Percentiles rank a stretch among this genome's conserved stretches.
Evolutionary conservation across 1,139 yeast genomes (phyloP).

Genomic region (Komagataea norvegica): DNA sequence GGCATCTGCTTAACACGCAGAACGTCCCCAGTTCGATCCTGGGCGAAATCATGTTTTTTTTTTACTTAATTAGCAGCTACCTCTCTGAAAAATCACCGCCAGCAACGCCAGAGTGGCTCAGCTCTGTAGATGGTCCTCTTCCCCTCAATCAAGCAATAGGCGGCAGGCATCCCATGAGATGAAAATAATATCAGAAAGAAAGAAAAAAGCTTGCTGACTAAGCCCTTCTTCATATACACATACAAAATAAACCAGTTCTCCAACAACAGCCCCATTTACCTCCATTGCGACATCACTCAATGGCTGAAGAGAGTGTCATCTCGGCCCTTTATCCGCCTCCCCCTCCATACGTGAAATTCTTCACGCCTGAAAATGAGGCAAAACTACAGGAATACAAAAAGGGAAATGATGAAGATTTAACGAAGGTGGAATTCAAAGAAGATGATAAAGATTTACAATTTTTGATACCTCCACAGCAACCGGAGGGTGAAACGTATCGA

Average conservation of each 20-base stretch:
- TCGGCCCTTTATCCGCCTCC: constrained; percentile 84
- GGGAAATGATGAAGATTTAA: constrained; percentile 9
- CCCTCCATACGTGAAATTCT: constrained; percentile 67
- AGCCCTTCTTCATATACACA: too few species aligned
- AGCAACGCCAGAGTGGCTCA: too few species aligned
- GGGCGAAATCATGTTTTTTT: constrained; percentile 76
- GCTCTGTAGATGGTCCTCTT: too few species aligned
- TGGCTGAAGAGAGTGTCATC: constrained; percentile 30
- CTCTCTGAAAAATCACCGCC: too few species aligned
- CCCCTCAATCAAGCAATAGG: too few species aligned
- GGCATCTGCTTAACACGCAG: constrained; percentile 99
- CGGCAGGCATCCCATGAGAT: too few species aligned
- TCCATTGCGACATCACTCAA: constrained; percentile 3
- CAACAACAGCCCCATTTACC: too few species aligned
- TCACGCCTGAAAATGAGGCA: constrained; percentile 54
- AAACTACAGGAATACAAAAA: constrained; percentile 24
- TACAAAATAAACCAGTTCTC: too few species aligned
- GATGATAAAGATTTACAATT: constrained; percentile 38
- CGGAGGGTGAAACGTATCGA: constrained; percentile 56
- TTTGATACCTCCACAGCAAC: constrained; percentile 63
- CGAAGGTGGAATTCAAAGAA: constrained; percentile 15
- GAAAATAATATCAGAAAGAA: too few species aligned
- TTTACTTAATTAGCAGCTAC: too few species aligned
- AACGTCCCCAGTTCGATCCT: constrained; percentile 99
- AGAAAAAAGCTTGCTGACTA: too few species aligned